Evolutionary conservation across 192 early-diverging fungal species (phyloP), one percentile per base, ranked within the genome.

Genomic region (Oehlia diaphana): DNA sequence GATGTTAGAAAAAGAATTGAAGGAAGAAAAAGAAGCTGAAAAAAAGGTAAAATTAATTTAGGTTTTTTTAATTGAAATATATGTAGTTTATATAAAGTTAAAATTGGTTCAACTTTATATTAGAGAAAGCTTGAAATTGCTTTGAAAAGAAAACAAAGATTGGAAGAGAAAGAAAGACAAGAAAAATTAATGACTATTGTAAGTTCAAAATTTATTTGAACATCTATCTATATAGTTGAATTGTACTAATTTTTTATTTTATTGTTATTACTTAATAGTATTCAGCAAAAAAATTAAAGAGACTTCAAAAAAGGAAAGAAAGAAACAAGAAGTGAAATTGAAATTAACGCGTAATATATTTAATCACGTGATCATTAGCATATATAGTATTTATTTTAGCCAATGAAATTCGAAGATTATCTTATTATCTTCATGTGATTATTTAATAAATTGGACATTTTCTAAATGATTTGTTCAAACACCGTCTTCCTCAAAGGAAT

Each of bases 161-260:
- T 80, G 69, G 85, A 86, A 74, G 85, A 86, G 63, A 83, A 84
- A 74, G 85, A 86, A 63, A 79, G 81, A 63, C 79, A 82, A 47
- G 85, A 79, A n/a, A 79, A 53, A 50, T 66, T 83, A 37, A 81
- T 81, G 21, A 70, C 85, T 65, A 81, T 78, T 21, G 74, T 76
- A 63, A 37, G 28, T 78, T 14, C 21, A 47, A n/a, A n/a, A 14
- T 63, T 39, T 64, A n/a, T 31, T 76, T 39, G 3, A 21, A 14
- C 2, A 7, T 23, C 31, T 8, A 42, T 12, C 44, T 39, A 39
- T 28, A 9, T 23, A 6, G 5, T n/a, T 63, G 10, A 6, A 3
- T n/a, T 63, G 21, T n/a, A 16, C 9, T 62, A 58, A 39, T 16
- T 4, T 14, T 49, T 31, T 31, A 31, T 13, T 44, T 9, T 44